A percentile compares a stretch with the other conserved stretches of the same genome.
phyloP scores from a whole-genome alignment of 1,284 basidiomycete species.

The Tranzscheliella williamsii region DNA sequence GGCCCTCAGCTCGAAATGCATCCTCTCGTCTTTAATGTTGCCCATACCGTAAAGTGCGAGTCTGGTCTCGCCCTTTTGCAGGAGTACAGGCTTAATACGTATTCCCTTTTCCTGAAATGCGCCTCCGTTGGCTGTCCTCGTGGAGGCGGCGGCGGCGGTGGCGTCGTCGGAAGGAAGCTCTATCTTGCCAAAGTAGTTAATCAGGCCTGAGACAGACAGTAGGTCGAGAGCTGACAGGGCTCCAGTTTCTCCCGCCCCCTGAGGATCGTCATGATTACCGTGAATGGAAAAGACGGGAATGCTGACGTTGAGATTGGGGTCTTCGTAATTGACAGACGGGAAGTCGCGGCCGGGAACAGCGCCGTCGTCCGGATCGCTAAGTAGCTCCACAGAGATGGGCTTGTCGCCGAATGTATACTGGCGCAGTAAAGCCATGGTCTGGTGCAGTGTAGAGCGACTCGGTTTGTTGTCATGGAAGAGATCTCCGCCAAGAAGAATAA shows the following conservation, averaged over 20 bases:
- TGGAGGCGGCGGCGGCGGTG: slow-evolving; percentile 9
- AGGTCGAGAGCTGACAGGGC: slow-evolving; percentile 93
- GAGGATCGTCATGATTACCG: slow-evolving; percentile 98
- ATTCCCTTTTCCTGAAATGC: slow-evolving; percentile 75
- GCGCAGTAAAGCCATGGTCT: slow-evolving; percentile 79
- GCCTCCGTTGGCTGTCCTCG: slow-evolving; percentile 59
- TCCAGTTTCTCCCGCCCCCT: slow-evolving; percentile 83
- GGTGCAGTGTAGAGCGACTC: slow-evolving; percentile 75
- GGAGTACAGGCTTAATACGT: slow-evolving; percentile 82
- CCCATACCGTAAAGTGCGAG: slow-evolving; percentile 93
- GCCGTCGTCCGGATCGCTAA: slow-evolving; percentile 88
- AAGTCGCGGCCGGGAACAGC: slow-evolving; percentile 64
- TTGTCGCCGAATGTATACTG: slow-evolving; percentile 87
- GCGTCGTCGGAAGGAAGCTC: slow-evolving; percentile 62
- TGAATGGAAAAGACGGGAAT: slow-evolving; percentile 98
- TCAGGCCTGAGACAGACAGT: slow-evolving; percentile 85
- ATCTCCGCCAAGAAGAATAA: slow-evolving; percentile 85
- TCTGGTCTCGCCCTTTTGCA: slow-evolving; percentile 83
- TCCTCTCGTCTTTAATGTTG: slow-evolving; percentile 91
- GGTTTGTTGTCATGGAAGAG: slow-evolving; percentile 98
- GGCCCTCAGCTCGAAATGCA: slow-evolving; percentile 91
- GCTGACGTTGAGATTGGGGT: slow-evolving; percentile 88
- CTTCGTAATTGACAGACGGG: slow-evolving; percentile 95
- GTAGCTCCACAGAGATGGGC: slow-evolving; percentile 82
- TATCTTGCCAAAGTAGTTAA: slow-evolving; percentile 95